Percentiles rank a stretch among this genome's conserved stretches.
These are phyloP conservation scores for Ambrosia hybrid DNA, from an alignment of 140 eudicot species.

Conservation along the genomic window DNA sequence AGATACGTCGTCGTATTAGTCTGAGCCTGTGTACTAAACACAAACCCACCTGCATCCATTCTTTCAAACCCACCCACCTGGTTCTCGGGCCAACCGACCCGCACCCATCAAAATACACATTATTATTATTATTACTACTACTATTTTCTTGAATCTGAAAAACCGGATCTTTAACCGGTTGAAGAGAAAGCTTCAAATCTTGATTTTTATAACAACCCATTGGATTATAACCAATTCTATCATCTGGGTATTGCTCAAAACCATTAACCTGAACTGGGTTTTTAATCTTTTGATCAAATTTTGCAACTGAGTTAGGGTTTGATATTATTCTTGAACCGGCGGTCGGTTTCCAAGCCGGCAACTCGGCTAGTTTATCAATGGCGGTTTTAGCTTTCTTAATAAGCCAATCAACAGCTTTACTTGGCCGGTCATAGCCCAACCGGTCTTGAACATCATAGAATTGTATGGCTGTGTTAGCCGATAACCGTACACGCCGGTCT, in stretches of 20 bases:
- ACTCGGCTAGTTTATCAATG: conserved; percentile 81
- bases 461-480: conserved; percentile 90
- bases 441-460: conserved; percentile 93
- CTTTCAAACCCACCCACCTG: conserved; percentile 51
- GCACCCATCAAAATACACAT: conserved; percentile 20
- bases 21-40: conserved; percentile 23
- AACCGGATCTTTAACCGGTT: conserved; percentile 52
- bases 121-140: not conserved
- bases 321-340: not conserved
- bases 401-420: conserved; percentile 89
- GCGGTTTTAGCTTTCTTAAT: conserved; percentile 80
- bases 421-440: conserved; percentile 86
- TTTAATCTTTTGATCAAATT: conserved; percentile 28
- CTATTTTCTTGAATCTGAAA: conserved; percentile 9
- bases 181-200: conserved; percentile 63
- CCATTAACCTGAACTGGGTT: conserved; percentile 31
- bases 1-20: conserved; percentile 25
- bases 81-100: conserved; percentile 51
- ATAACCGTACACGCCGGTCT: conserved; percentile 79
- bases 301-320: conserved; percentile 9
- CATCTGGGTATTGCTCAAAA: conserved; percentile 33
- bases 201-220: conserved; percentile 40
- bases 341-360: conserved; percentile 86
- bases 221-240: conserved; percentile 27
- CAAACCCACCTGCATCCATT: conserved; percentile 39